Evolutionary conservation across 2,329 filamentous ascomycete genomes (phyloP).

Genomic region (Diplodia corticola): DNA sequence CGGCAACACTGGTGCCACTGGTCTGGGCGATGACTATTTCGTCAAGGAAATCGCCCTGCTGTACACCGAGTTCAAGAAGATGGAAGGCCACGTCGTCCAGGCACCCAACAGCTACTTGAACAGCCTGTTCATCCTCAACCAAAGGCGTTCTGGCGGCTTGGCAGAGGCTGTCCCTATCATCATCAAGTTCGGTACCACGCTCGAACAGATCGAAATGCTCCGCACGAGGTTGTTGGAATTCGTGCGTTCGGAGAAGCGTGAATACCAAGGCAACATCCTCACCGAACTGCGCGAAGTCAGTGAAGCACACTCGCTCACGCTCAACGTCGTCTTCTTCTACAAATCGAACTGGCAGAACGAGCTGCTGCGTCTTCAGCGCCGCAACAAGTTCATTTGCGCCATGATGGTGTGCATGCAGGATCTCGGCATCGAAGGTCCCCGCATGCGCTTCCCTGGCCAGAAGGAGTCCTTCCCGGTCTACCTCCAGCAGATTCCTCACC

Average conservation of each 20-base stretch:
- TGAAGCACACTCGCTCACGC: constrained; percentile 79
- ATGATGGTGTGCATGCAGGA: constrained; percentile 84
- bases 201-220: constrained; percentile 79
- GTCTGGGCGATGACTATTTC: constrained; percentile 89
- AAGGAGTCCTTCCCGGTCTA: constrained; percentile 68
- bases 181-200: constrained; percentile 84
- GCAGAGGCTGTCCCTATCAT: constrained; percentile 82
- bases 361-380: constrained; percentile 79
- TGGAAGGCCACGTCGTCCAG: constrained; percentile 94
- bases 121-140: constrained; percentile 90
- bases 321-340: constrained; percentile 97
- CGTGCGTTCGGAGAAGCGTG: constrained; percentile 80
- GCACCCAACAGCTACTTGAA: constrained; percentile 94
- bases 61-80: constrained; percentile 98
- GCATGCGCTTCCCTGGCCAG: constrained; percentile 69
- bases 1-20: constrained; percentile 76
- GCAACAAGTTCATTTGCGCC: constrained; percentile 93
- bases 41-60: constrained; percentile 91
- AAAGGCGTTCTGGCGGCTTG: constrained; percentile 82
- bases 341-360: constrained; percentile 98
- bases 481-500: constrained; percentile 54
- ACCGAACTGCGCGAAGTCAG: constrained; percentile 79
- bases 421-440: constrained; percentile 81
- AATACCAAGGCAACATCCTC: constrained; percentile 82
- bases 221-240: constrained; percentile 80